These are phyloP conservation scores for Mortierella sp. DNA, from an alignment of 371 early-diverging fungal species.

Conservation along the genomic window DNA sequence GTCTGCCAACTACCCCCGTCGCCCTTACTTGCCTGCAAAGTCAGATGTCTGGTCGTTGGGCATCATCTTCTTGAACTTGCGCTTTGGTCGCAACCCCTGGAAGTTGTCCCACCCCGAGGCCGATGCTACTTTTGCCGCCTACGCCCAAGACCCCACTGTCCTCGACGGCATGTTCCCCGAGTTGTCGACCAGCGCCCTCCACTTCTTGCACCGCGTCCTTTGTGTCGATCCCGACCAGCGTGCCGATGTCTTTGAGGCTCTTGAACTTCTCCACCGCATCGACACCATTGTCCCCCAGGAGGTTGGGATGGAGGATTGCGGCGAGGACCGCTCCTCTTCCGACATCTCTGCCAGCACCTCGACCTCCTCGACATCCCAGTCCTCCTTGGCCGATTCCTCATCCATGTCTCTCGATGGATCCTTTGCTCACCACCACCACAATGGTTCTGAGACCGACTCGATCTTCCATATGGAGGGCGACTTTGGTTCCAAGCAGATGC, in stretches of 20 bases:
- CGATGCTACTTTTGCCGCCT: constrained; percentile 71
- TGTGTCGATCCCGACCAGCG: constrained; percentile 58
- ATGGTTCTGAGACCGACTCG: constrained; percentile 29
- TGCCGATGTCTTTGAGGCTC: constrained; percentile 59
- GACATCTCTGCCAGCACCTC: constrained; percentile 28
- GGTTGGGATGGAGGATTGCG: constrained; percentile 33
- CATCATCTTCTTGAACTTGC: constrained; percentile 78
- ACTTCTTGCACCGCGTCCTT: constrained; percentile 59
- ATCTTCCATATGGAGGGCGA: constrained; percentile 56
- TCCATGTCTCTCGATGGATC: constrained; percentile 19
- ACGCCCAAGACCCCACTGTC: constrained; percentile 63
- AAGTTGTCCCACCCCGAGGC: constrained; percentile 67
- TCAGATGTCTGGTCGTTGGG: constrained; percentile 88
- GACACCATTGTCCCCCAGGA: constrained; percentile 39
- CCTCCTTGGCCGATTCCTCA: constrained; percentile 17
- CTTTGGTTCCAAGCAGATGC: constrained; percentile 29
- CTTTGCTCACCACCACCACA: constrained; percentile 3
- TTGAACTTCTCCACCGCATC: constrained; percentile 52
- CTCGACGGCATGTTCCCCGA: constrained; percentile 68
- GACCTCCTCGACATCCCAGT: constrained; percentile 23
- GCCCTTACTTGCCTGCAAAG: constrained; percentile 74
- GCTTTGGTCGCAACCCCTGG: constrained; percentile 89
- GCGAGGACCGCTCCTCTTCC: constrained; percentile 23
- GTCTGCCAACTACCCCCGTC: constrained; percentile 64
- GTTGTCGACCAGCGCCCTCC: constrained; percentile 51